Evolutionary conservation across 192 early-diverging fungal species (phyloP), one percentile per base, ranked within the genome.

Genomic region (Rhizoclosmatium globosum): DNA sequence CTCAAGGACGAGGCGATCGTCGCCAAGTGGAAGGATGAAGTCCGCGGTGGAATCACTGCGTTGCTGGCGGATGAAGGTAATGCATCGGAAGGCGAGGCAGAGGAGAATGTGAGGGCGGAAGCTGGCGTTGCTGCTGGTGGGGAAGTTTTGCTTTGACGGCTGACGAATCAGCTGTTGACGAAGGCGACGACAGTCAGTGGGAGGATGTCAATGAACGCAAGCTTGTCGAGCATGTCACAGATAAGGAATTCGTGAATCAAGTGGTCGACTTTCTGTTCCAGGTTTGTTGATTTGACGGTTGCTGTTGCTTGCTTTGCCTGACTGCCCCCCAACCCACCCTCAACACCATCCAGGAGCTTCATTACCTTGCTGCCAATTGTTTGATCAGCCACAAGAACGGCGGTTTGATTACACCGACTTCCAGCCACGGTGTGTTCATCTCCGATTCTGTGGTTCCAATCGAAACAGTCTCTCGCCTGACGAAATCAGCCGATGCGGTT

Each of bases 261-360:
- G 48, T 23, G 3, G 41, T 66, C 64, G 46, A 11, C 58, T 76
- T 76, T 53, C 6, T 76, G 62, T 76, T 76, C 47, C 9, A 7
- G n/a, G n/a, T n/a, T n/a, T n/a, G n/a, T n/a, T n/a, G n/a, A n/a
- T n/a, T n/a, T n/a, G n/a, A n/a, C 17, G 11, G 62, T n/a, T n/a
- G n/a, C n/a, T n/a, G n/a, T n/a, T n/a, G n/a, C n/a, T n/a, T n/a
- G n/a, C n/a, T n/a, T n/a, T n/a, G n/a, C n/a, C n/a, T n/a, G n/a
- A n/a, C n/a, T n/a, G 17, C 38, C 19, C 38, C 3, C 62, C n/a
- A n/a, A n/a, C n/a, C n/a, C n/a, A n/a, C n/a, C n/a, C n/a, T n/a
- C n/a, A n/a, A 64, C 17, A 74, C 77, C 68, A 4, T 69, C 41
- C n/a, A n/a, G 9, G 64, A 76, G 47, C 74, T 76, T 31, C n/a